Evolutionary conservation across 2,329 filamentous ascomycete genomes (phyloP), one percentile per base, ranked within the genome.

Genomic region (Pseudogymnoascus sp.): DNA sequence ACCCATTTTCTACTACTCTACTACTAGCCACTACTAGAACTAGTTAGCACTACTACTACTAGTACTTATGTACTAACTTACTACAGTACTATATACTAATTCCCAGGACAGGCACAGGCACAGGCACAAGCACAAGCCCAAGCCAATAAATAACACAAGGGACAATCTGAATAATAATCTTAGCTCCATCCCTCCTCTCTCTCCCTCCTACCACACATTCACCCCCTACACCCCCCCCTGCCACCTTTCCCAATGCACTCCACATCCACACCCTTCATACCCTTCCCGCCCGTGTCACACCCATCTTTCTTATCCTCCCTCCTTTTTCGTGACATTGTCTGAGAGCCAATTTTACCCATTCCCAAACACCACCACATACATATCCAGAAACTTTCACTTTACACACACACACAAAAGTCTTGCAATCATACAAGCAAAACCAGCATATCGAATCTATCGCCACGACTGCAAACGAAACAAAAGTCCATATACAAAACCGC

Each of bases 111-210:
- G 40, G 40, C 40, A 45, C 40, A 42, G 36, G 36, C 36, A 37
- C 12, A 42, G 10, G 16, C 39, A 42, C 39, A 45, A 11, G 40
- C 39, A 21, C 40, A 42, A 45, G 81, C 81, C 1, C n/a, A n/a
- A n/a, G 8, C 5, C 37, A 40, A n/a, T 16, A 36, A 16, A 40
- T 40, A 40, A 18, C 39, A 40, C 39, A 40, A 40, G n/a, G n/a
- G n/a, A n/a, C n/a, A n/a, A n/a, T 40, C 39, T 16, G n/a, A 40
- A 40, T 18, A 39, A 23, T 45, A 45, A 23, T 45, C 67, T 68
- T 4, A 69, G 34, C 14, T 64, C 36, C 45, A 6, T 39, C 37
- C 37, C 37, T 39, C 37, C 14, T n/a, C 14, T 7, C 36, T 14
- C 26, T 5, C 26, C 5, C 34, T 14, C 34, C 34, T 12, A 29